Conservation (phyloP, 805 yeast species). For the Kodamaea fukazawae region DNA sequence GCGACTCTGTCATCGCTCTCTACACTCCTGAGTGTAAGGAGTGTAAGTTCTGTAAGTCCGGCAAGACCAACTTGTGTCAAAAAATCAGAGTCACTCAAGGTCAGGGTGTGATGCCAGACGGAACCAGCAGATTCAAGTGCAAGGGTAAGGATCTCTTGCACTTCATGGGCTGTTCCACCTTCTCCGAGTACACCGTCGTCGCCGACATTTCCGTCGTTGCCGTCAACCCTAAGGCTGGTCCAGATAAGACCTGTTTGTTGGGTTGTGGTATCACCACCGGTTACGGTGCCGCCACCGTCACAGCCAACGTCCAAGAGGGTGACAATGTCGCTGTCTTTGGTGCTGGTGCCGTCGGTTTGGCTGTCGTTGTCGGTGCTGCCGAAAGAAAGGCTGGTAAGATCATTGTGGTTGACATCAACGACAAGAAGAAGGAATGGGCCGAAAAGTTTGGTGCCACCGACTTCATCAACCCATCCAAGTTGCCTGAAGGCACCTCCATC, state of each 20-base stretch:
- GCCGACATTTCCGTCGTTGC: conserved; percentile 97
- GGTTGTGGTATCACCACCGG: conserved; percentile 99
- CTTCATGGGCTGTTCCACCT: conserved; percentile 98
- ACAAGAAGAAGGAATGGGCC: conserved; percentile 83
- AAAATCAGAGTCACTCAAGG: conserved; percentile 97
- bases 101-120: conserved; percentile 98
- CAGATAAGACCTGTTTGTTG: conserved; percentile 84
- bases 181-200: conserved; percentile 95
- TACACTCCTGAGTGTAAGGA: conserved; percentile 96
- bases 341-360: conserved; percentile 95
- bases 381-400: conserved; percentile 77
- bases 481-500: conserved; percentile 70
- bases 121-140: conserved; percentile 84
- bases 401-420: conserved; percentile 85
- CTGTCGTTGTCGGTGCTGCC: conserved; percentile 93
- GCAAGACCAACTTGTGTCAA: conserved; percentile 95
- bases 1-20: conserved; percentile 90
- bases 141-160: conserved; percentile 84
- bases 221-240: conserved; percentile 77
- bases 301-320: conserved; percentile 87
- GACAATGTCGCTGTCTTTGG: conserved; percentile 97
- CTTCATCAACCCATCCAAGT: conserved; percentile 79
- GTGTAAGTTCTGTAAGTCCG: conserved; percentile 92
- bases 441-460: conserved; percentile 91
- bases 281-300: conserved; percentile 93